phyloP scores from a whole-genome alignment of 2,329 filamentous ascomycete species.

The Trichophyton schoenleinii region DNA sequence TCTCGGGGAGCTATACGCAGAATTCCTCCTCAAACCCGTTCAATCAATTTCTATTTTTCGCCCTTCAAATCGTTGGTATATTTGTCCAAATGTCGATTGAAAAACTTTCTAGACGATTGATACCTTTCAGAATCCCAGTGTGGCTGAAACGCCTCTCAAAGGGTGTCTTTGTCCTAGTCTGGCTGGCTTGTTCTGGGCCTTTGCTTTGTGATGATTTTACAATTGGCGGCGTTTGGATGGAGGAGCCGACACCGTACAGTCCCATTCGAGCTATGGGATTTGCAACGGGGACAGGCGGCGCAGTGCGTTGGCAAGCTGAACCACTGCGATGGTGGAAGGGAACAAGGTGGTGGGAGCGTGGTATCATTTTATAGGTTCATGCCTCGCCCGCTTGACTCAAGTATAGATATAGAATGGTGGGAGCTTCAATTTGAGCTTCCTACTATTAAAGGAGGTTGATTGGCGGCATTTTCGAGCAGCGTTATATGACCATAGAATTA shows the following conservation, averaged over 20 bases:
- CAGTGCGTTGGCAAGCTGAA: constrained; percentile 57
- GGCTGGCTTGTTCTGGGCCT: constrained; percentile 55
- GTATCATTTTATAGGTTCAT: constrained; percentile 24
- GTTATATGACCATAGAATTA: background rate
- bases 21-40: constrained; percentile 48
- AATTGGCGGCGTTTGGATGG: constrained; percentile 60
- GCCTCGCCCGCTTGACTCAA: background rate
- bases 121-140: constrained; percentile 31
- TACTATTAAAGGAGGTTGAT: background rate
- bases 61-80: constrained; percentile 55
- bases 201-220: constrained; percentile 66
- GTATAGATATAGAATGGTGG: background rate
- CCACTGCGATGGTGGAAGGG: constrained; percentile 36
- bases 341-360: constrained; percentile 51
- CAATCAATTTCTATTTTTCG: constrained; percentile 54
- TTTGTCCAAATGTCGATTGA: constrained; percentile 42
- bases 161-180: constrained; percentile 47
- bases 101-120: constrained; percentile 23
- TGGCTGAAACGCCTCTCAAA: constrained; percentile 45
- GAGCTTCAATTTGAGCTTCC: background rate
- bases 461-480: too few relatives aligned
- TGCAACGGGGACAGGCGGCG: constrained; percentile 47
- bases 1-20: constrained; percentile 54
- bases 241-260: constrained; percentile 71
- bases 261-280: constrained; percentile 53